Base-by-base conservation (phyloP, 2,329 filamentous ascomycete genomes). In the Dissoconium aciculare region DNA sequence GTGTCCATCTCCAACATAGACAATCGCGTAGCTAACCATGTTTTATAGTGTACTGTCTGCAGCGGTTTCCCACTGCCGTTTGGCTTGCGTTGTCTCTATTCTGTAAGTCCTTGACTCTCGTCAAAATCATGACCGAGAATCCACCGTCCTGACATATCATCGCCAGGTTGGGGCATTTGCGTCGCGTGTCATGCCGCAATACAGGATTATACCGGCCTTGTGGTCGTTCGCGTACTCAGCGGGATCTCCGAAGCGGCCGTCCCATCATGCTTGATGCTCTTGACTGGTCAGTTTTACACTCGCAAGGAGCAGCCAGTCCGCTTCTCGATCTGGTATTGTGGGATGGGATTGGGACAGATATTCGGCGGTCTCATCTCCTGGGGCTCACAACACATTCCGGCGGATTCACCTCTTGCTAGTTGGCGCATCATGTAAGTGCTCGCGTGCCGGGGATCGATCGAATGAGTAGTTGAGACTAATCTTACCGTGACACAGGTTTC, bases 251-350 rank as follows among this genome's bases (percentile, higher is more conserved):
- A 72, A 44, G 56, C 62, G 9, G 63, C 61, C 5, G 61, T 71
- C 6, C 62, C 64, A 1, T 68, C 68, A 0, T 60, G 61, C 12
- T 58, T 72, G 31, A 65, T 69, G 24, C 55, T 70, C 10, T 62
- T 71, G 32, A 69, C 66, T 1, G 57, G 58, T 3, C 66, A 66
- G 56, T 50, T 46, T 45, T 53, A 52, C 37, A 50, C 47, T 26
- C 35, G 41, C 16, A 15, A 39, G 16, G 71, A 79, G 43, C 74
- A 78, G 49, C 71, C 73, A 0, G 49, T 74, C 15, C 62, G 74
- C 0, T 64, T 76, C 3, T 71, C 71, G 0, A 64, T 65, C n/a
- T 79, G 74, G 74, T 78, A 78, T 40, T 60, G 67, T 3, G 74
- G 69, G 0, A 76, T 70, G 30, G 70, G 71, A 0, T 35, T 64